Evolutionary conservation across 306 rosid species (phyloP).

Genomic region (Chamaecrista fasciculata): DNA sequence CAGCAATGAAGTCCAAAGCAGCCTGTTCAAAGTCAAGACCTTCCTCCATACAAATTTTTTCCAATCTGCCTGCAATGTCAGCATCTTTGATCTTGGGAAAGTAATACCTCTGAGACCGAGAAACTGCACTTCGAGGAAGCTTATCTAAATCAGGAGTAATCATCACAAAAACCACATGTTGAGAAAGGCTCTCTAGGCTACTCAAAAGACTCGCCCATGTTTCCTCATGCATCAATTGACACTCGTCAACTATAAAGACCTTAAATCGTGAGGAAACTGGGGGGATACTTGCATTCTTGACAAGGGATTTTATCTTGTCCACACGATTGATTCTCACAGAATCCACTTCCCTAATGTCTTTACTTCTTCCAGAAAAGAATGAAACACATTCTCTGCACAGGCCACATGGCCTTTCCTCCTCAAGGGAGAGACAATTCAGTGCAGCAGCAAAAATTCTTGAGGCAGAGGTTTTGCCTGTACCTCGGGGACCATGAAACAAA

Average conservation of each 20-base stretch:
- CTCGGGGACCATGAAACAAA: constrained; percentile 82
- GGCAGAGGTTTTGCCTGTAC: constrained; percentile 86
- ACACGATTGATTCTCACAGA: constrained; percentile 59
- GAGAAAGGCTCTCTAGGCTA: constrained; percentile 60
- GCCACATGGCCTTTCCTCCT: constrained; percentile 70
- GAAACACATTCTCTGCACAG: constrained; percentile 61
- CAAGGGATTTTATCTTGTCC: constrained; percentile 62
- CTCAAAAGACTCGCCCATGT: constrained; percentile 67
- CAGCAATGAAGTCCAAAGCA: constrained; percentile 67
- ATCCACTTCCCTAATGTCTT: constrained; percentile 73
- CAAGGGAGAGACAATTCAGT: constrained; percentile 62
- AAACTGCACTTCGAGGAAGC: constrained; percentile 66
- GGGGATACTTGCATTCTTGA: constrained; percentile 58
- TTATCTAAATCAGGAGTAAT: constrained; percentile 69
- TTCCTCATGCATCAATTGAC: constrained; percentile 61
- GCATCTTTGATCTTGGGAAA: constrained; percentile 70
- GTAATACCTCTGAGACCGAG: constrained; percentile 69
- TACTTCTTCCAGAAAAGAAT: constrained; percentile 73
- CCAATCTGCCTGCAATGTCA: constrained; percentile 59
- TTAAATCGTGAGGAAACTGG: constrained; percentile 66
- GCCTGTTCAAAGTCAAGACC: constrained; percentile 65
- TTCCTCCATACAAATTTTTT: constrained; percentile 59
- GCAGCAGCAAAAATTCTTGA: constrained; percentile 85
- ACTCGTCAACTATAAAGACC: constrained; percentile 84
- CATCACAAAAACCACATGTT: constrained; percentile 70